Base-by-base conservation (phyloP, 768 basidiomycete species). In the Tephrocybe sp. region DNA sequence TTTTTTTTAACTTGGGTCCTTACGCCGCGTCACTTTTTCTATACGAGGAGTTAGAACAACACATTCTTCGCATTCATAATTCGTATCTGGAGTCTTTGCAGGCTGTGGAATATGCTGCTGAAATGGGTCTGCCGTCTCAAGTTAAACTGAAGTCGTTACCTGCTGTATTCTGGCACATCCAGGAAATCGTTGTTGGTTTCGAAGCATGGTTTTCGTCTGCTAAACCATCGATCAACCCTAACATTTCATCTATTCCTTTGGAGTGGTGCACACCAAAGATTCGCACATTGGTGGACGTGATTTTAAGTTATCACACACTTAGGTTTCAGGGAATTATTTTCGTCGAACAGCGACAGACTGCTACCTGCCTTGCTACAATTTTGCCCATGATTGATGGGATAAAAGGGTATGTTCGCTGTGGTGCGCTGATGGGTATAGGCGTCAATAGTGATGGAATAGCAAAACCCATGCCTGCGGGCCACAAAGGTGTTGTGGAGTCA, bases 311-410 rank as follows among this genome's bases (percentile, higher is more conserved):
- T 58, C 67, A 78, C 42, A 75, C 75, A 11, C 65, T 74, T 12
- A 61, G 65, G 2, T 91, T 93, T 60, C 91, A 92, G 58, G 82
- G 81, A 16, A 94, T 94, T 53, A 74, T 94, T 37, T 95, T 95
- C 62, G 91, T 91, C 15, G 83, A 91, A 52, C 90, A 91, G 61
- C 79, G 92, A 9, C 89, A 92, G 56, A 76, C 87, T 13, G 92
- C 91, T 2, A 70, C 77, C 15, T 81, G 81, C 39, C 74, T 95
- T 12, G 77, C 86, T 2, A 79, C 71, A 57, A 63, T 92, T 24
- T 70, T 95, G 3, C 73, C 79, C 1, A 74, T 71, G 25, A 72
- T 91, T 2, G 76, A 84, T 0, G 74, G 77, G 34, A 66, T 91
- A 11, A 68, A 71, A 50, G 78, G 72, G 2, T 72, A 77, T 57